Conservation (phyloP, 148 eudicot genomes). For the Chenopodium suecicum region DNA sequence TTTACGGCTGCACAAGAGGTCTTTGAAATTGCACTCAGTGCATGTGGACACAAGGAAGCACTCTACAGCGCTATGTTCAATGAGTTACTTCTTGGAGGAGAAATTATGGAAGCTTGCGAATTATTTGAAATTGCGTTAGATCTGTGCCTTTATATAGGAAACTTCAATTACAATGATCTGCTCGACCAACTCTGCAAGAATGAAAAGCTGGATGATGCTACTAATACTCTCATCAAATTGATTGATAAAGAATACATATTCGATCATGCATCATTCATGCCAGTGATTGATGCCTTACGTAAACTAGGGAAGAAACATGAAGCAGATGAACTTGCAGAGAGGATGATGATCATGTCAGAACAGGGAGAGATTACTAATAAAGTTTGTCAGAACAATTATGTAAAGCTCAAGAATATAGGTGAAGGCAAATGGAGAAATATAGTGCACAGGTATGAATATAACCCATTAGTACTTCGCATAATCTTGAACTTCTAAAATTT, state of each 20-base stretch:
- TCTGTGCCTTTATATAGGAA: slow-evolving; percentile 59
- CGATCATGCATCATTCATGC: slow-evolving; percentile 83
- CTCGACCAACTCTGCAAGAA: slow-evolving; percentile 59
- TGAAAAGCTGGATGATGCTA: slow-evolving; percentile 64
- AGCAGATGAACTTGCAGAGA: slow-evolving; percentile 73
- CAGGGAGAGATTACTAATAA: slow-evolving; percentile 47
- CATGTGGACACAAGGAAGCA: slow-evolving; percentile 68
- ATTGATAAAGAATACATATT: slow-evolving; percentile 55
- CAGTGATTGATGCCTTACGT: slow-evolving; percentile 73
- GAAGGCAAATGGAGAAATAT: slow-evolving; percentile 63
- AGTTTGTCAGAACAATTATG: slow-evolving; percentile 24
- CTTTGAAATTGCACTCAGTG: slow-evolving; percentile 59
- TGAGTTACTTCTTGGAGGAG: slow-evolving; percentile 77
- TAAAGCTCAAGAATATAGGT: slow-evolving; percentile 34
- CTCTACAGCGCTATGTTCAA: slow-evolving; percentile 70
- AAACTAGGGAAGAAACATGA: slow-evolving; percentile 65
- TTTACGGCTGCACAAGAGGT: slow-evolving; percentile 84
- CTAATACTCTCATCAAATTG: slow-evolving; percentile 53
- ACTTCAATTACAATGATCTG: slow-evolving; percentile 65
- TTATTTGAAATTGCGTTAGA: slow-evolving; percentile 65
- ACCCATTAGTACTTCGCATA: not conserved
- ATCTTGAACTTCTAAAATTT: not conserved
- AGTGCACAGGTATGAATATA: slow-evolving; percentile 67
- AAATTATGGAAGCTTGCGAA: slow-evolving; percentile 64
- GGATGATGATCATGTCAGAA: slow-evolving; percentile 66